Conservation (phyloP, 208 protist species). For the Willaertia magna region DNA sequence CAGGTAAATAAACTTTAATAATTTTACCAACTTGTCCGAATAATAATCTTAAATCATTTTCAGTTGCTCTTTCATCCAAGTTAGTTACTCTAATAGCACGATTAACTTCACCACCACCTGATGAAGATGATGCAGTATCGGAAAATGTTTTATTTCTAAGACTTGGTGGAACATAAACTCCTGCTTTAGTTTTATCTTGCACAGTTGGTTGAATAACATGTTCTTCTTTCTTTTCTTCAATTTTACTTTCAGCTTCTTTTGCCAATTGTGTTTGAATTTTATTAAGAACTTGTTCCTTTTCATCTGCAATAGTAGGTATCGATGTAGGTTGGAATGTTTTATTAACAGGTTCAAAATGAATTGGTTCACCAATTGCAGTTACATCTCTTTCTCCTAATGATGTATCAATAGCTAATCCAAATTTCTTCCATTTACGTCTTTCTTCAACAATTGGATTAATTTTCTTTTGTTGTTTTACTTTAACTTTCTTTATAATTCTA, state of each 20-base stretch:
- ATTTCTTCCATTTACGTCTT: not conserved
- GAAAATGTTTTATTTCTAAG: not conserved
- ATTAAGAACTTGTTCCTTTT: not conserved
- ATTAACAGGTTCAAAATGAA: not conserved
- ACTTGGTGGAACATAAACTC: not conserved
- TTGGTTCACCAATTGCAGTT: not conserved
- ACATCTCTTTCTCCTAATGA: no score
- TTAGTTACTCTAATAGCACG: not conserved
- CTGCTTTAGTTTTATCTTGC: not conserved
- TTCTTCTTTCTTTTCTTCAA: not conserved
- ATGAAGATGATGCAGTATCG: not conserved
- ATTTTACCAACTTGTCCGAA: not conserved
- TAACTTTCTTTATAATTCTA: not conserved
- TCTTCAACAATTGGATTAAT: not conserved
- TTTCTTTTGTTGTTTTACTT: not conserved
- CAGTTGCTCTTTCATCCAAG: not conserved
- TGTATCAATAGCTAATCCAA: not conserved
- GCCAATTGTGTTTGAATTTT: constrained; percentile 4
- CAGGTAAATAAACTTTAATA: not conserved
- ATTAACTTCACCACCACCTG: not conserved
- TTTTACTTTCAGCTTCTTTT: not conserved
- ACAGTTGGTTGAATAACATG: not conserved
- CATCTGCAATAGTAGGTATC: not conserved
- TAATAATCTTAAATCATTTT: not conserved
- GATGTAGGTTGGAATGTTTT: not conserved